Conservation (phyloP, 208 protist species). For the Trypanosomatidae sp. region DNA sequence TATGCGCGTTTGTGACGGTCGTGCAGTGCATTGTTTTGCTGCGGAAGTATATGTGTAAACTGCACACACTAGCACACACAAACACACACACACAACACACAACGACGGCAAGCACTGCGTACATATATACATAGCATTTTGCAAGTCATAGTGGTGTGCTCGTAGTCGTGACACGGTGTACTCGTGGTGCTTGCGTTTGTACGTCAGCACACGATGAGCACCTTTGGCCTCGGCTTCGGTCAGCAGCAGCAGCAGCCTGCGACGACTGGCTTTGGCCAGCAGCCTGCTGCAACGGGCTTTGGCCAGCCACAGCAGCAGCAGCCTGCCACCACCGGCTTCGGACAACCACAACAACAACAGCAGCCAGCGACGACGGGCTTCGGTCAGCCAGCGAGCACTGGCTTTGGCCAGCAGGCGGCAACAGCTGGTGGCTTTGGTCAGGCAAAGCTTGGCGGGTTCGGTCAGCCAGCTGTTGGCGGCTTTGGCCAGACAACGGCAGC, state of each 20-base stretch:
- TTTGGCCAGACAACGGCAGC: slow-evolving; percentile 12
- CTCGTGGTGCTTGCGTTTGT: too few species aligned
- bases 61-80: too few species aligned
- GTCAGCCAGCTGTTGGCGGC: slow-evolving; percentile 13
- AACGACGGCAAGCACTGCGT: too few species aligned
- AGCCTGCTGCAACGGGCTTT: slow-evolving; percentile 17
- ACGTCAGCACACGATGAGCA: slow-evolving; percentile 6
- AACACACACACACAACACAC: too few species aligned
- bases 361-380: slow-evolving; percentile 8
- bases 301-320: slow-evolving; percentile 7
- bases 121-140: too few species aligned
- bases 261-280: slow-evolving; percentile 18
- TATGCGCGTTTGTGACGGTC: too few species aligned
- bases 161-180: too few species aligned
- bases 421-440: slow-evolving; percentile 13
- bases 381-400: slow-evolving; percentile 11
- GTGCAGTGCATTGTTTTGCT: too few species aligned
- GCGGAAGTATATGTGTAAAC: too few species aligned
- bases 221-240: slow-evolving; percentile 14
- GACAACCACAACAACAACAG: slow-evolving; percentile 17
- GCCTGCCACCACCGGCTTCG: slow-evolving; percentile 12
- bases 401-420: slow-evolving; percentile 16
- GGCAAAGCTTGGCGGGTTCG: slow-evolving; percentile 10
- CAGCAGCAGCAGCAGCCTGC: slow-evolving; percentile 7
- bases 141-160: too few species aligned